A percentile compares a stretch with the other conserved stretches of the same genome.
Conservation (phyloP, 2,329 filamentous ascomycete species). For the Trichoderma sp. region DNA sequence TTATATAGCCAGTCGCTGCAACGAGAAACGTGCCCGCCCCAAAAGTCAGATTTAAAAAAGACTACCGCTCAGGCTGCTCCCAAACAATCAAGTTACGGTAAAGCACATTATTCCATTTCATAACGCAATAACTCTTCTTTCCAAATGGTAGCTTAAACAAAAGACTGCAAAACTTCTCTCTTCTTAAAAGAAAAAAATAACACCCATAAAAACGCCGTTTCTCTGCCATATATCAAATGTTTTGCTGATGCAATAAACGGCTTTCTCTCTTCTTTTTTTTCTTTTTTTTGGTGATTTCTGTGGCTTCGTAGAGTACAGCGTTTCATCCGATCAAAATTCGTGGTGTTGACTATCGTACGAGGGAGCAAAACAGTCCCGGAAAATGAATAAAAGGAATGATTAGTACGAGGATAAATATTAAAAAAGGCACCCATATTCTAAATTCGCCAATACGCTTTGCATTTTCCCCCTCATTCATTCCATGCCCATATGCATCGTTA, state of each 20-base stretch:
- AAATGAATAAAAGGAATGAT: slow-evolving; percentile 23
- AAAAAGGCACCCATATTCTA: slow-evolving; percentile 17
- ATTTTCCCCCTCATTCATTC: background rate
- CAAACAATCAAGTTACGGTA: background rate
- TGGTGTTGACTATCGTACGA: slow-evolving; percentile 21
- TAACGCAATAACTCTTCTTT: slow-evolving; percentile 15
- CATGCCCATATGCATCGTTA: slow-evolving; percentile 54
- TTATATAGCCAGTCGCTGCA: slow-evolving; percentile 18
- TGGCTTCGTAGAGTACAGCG: slow-evolving; percentile 12
- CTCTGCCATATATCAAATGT: slow-evolving; percentile 19
- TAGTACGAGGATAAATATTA: slow-evolving; percentile 23
- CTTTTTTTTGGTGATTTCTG: background rate
- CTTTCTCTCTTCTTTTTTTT: background rate
- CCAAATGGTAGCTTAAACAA: background rate
- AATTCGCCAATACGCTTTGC: slow-evolving; percentile 11
- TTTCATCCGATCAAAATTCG: slow-evolving; percentile 9
- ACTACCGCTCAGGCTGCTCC: background rate
- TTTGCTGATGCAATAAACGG: slow-evolving; percentile 9
- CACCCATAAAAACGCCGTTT: slow-evolving; percentile 22
- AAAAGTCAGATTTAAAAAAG: background rate
- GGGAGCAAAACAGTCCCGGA: background rate
- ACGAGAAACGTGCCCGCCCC: background rate
- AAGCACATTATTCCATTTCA: slow-evolving; percentile 10
- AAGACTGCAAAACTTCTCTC: slow-evolving; percentile 13
- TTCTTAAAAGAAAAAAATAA: background rate